Evolutionary conservation across 306 rosid genomes (phyloP).

Genomic region (Medicago ruthenica): DNA sequence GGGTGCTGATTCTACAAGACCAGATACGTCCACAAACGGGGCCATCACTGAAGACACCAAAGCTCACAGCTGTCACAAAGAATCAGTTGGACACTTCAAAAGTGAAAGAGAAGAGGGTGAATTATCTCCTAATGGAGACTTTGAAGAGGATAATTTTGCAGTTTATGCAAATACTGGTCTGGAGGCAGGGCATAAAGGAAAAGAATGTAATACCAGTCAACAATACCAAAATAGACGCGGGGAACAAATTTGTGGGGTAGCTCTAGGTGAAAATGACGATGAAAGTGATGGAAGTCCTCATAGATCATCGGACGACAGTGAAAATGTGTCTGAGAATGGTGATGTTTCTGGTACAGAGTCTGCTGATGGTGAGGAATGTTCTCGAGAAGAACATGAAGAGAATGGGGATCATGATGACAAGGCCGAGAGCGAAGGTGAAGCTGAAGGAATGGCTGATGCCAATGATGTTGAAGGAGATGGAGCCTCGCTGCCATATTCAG

Average conservation of each 20-base stretch:
- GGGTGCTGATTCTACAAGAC: slow-evolving; percentile 84
- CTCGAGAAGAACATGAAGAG: slow-evolving; percentile 86
- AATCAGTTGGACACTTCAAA: slow-evolving; percentile 70
- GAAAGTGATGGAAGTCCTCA: slow-evolving; percentile 93
- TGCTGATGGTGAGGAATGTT: slow-evolving; percentile 92
- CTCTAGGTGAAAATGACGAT: slow-evolving; percentile 78
- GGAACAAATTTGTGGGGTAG: slow-evolving; percentile 72
- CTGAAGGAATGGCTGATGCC: slow-evolving; percentile 93
- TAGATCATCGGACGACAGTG: slow-evolving; percentile 93
- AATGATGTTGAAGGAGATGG: slow-evolving; percentile 95
- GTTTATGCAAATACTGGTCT: slow-evolving; percentile 64
- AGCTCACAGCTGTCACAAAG: slow-evolving; percentile 66
- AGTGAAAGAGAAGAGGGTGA: slow-evolving; percentile 98
- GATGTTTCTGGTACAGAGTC: slow-evolving; percentile 91
- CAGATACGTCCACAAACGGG: slow-evolving; percentile 62
- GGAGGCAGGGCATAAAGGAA: slow-evolving; percentile 59
- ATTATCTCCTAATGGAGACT: slow-evolving; percentile 95
- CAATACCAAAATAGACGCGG: slow-evolving; percentile 66
- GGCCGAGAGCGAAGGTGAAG: slow-evolving; percentile 99
- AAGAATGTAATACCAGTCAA: slow-evolving; percentile 57
- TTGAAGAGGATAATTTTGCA: slow-evolving; percentile 94
- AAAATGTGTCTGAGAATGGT: slow-evolving; percentile 88
- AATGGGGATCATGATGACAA: slow-evolving; percentile 74
- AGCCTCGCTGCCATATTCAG: slow-evolving; percentile 71
- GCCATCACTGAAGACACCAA: slow-evolving; percentile 53